A percentile compares a stretch with the other conserved stretches of the same genome.
phyloP scores from a whole-genome alignment of 495 filamentous ascomycete species.

The Aspergillus sclerotiicarbonarius region DNA sequence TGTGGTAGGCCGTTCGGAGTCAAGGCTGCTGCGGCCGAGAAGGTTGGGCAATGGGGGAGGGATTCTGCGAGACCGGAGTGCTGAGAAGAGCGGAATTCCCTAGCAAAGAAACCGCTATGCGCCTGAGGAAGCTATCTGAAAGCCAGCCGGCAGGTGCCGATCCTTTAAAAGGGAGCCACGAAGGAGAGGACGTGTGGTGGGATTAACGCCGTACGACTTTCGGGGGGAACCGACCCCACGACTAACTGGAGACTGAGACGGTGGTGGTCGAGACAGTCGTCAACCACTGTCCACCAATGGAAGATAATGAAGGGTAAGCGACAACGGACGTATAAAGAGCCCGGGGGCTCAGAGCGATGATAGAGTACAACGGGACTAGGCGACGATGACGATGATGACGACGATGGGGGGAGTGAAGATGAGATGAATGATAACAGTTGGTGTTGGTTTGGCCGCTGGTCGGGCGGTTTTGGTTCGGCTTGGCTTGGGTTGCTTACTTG shows the following conservation, averaged over 20 bases:
- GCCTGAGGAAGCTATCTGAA: background rate
- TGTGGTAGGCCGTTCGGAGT: background rate
- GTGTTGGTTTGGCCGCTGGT: background rate
- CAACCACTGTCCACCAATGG: background rate
- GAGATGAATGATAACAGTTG: conserved; percentile 4
- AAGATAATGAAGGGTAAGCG: background rate
- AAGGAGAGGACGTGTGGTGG: conserved; percentile 2
- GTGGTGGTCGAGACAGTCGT: background rate
- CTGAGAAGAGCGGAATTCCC: background rate
- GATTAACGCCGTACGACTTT: conserved; percentile 7
- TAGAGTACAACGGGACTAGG: conserved; percentile 3
- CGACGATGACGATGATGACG: background rate
- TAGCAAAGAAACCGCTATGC: too few relatives aligned
- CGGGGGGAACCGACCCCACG: conserved; percentile 4
- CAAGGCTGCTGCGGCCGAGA: background rate
- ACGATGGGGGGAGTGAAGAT: background rate
- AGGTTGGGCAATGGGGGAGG: background rate
- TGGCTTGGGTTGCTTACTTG: background rate
- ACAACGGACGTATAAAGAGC: background rate
- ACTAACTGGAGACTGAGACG: background rate
- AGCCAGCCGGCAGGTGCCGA: background rate
- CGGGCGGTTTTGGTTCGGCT: background rate
- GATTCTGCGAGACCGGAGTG: background rate
- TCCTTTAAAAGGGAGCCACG: conserved; percentile 1
- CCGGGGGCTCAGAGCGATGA: background rate